These are phyloP conservation scores for Thielaviopsis populi DNA, from an alignment of 2,329 filamentous ascomycete species.

Conservation along the genomic window DNA sequence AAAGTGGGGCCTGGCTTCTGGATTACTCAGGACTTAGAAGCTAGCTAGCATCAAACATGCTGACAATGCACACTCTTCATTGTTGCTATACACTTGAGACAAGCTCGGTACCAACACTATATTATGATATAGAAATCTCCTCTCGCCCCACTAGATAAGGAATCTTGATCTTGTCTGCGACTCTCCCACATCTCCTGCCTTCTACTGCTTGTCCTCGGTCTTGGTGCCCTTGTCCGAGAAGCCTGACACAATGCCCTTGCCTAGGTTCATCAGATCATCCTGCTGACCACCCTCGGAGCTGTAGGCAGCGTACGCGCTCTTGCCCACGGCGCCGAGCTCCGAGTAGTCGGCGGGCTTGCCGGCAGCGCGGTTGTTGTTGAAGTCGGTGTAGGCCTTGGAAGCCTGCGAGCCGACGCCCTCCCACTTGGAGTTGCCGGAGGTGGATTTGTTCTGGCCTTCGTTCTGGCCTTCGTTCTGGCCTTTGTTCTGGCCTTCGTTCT, in stretches of 20 bases:
- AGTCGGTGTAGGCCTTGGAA: slow-evolving; percentile 16
- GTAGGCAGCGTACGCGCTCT: slow-evolving; percentile 23
- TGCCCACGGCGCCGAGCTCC: slow-evolving; percentile 17
- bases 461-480: not conserved
- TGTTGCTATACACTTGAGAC: not conserved
- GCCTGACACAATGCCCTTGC: slow-evolving; percentile 14
- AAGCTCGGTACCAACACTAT: not conserved
- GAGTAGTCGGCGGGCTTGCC: slow-evolving; percentile 17
- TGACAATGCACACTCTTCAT: not conserved
- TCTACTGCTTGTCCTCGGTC: slow-evolving; percentile 1
- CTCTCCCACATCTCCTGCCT: not conserved
- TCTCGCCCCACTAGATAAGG: too few relatives aligned
- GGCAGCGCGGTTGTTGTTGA: slow-evolving; percentile 14
- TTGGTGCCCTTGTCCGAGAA: slow-evolving; percentile 7
- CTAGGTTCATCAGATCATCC: slow-evolving; percentile 17
- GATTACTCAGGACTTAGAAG: not conserved
- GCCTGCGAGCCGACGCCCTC: slow-evolving; percentile 15
- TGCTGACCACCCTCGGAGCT: slow-evolving; percentile 18
- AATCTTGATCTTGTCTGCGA: not conserved
- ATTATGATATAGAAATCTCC: too few relatives aligned
- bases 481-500: not conserved
- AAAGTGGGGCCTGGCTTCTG: not conserved
- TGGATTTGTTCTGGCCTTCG: not conserved
- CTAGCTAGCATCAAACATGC: too few relatives aligned
- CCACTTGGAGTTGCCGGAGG: slow-evolving; percentile 10